Evolutionary conservation across 805 yeast genomes (phyloP), one percentile per base, ranked within the genome.

Genomic region (Ogataea corticis): DNA sequence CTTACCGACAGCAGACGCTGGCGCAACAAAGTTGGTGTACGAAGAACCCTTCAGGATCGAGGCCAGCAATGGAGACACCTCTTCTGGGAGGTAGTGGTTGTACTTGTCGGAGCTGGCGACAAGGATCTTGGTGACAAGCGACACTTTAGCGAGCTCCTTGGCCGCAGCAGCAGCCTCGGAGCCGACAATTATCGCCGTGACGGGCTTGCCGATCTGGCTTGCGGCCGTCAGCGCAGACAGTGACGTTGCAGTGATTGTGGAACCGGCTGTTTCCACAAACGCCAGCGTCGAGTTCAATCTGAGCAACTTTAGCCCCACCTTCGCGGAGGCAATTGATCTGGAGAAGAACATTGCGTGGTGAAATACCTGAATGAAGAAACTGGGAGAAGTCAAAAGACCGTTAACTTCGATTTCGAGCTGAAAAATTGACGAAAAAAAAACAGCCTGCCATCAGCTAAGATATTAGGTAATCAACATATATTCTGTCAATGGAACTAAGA

Each of bases 1-100:
- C 66, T 91, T 90, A 41, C 97, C 97, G 17, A 84, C 83, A 1
- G 96, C 81, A n/a, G 95, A 82, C 32, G 92, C 87, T 4, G 96
- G 80, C 11, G 85, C 80, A 15, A 92, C 70, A 47, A 94, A 82
- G 64, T 90, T 95, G 13, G 86, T 78, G 67, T 72, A 76, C 23
- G 70, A 75, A 33, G 59, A 69, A 43, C 51, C 66, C 52, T 71
- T 67, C 41, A 83, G 63, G 33, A 79, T 58, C 49, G 73, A 66
- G 51, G 73, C 71, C 57, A 80, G 46, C 44, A 89, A 68, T n/a
- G 94, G 90, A 5, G 96, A 73, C 37, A 86, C 70, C 57, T 79
- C 78, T 68, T 92, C 99, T 5, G 98, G 94, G 36, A 89, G 74
- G 40, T 79, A 75, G 56, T 83, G 85, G 58, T 83, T 82, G 56